phyloP scores from a whole-genome alignment of 805 yeast genomes.

The Wickerhamomyces silvicola region DNA sequence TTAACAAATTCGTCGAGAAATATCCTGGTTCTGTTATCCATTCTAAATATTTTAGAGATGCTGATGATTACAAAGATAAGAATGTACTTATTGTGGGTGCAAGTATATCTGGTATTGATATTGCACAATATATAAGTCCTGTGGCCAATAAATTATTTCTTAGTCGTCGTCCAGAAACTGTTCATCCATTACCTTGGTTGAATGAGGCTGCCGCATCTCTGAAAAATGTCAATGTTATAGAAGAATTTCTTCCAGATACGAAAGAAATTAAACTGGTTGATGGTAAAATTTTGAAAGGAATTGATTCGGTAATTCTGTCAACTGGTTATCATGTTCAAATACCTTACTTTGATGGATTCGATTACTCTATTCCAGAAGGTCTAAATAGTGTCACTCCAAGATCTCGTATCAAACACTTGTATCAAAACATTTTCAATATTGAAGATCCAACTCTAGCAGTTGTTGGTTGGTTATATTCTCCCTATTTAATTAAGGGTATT shows the following conservation, averaged over 20 bases:
- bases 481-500: too few relatives aligned
- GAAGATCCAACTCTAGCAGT: too few relatives aligned
- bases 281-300: conserved; percentile 25
- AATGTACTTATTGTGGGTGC: conserved; percentile 53
- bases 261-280: conserved; percentile 26
- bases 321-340: too few relatives aligned
- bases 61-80: conserved; percentile 13
- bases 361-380: too few relatives aligned
- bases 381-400: too few relatives aligned
- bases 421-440: too few relatives aligned
- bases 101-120: conserved; percentile 62
- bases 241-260: too few relatives aligned
- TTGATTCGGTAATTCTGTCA: conserved; percentile 31
- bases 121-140: conserved; percentile 23
- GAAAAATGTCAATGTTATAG: conserved; percentile 22
- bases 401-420: too few relatives aligned
- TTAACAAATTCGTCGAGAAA: conserved; percentile 25
- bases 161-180: conserved; percentile 25
- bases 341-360: too few relatives aligned
- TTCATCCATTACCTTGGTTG: conserved; percentile 41
- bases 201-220: conserved; percentile 30
- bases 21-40: conserved; percentile 28
- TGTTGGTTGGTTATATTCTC: too few relatives aligned
- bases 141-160: conserved; percentile 25
- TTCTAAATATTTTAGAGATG: conserved; percentile 19